Conservation (phyloP, 1,284 basidiomycete species). For the Jaminaea rosea region DNA sequence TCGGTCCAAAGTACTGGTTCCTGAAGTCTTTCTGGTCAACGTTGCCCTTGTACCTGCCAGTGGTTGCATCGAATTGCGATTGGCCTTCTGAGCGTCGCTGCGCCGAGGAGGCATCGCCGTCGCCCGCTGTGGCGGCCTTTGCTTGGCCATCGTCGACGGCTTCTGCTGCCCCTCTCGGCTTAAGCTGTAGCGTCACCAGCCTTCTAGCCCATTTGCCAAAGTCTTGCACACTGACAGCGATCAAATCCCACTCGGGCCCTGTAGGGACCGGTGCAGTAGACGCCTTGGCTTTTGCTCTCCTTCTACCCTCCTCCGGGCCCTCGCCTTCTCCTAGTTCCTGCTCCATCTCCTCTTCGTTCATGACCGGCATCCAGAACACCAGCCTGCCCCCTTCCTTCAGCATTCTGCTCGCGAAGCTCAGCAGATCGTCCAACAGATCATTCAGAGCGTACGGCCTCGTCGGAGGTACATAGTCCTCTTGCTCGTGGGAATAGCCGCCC, state of each 20-base stretch:
- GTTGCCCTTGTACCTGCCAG: neutral
- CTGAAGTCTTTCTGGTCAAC: neutral
- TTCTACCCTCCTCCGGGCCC: conserved; percentile 75
- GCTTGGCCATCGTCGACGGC: too few species aligned
- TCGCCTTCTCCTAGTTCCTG: conserved; percentile 51
- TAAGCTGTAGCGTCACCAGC: neutral
- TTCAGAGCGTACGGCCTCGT: conserved; percentile 89
- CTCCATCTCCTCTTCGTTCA: conserved; percentile 17
- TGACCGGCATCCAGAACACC: conserved; percentile 61
- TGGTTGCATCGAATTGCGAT: neutral
- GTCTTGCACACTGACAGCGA: conserved; percentile 82
- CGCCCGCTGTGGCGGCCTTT: too few species aligned
- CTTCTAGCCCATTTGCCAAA: conserved; percentile 87
- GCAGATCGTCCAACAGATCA: conserved; percentile 69
- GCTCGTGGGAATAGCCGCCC: conserved; percentile 34
- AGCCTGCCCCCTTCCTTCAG: conserved; percentile 77
- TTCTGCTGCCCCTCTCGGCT: too few species aligned
- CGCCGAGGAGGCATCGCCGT: too few species aligned
- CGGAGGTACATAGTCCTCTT: conserved; percentile 53
- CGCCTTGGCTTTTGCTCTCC: conserved; percentile 47
- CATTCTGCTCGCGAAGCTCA: conserved; percentile 71
- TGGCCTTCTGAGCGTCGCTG: neutral
- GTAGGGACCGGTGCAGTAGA: too few species aligned
- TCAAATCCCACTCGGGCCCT: conserved; percentile 72
- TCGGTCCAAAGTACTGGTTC: neutral